Conservation (phyloP, 495 filamentous ascomycete species). For the Sordaria brevicollis region DNA sequence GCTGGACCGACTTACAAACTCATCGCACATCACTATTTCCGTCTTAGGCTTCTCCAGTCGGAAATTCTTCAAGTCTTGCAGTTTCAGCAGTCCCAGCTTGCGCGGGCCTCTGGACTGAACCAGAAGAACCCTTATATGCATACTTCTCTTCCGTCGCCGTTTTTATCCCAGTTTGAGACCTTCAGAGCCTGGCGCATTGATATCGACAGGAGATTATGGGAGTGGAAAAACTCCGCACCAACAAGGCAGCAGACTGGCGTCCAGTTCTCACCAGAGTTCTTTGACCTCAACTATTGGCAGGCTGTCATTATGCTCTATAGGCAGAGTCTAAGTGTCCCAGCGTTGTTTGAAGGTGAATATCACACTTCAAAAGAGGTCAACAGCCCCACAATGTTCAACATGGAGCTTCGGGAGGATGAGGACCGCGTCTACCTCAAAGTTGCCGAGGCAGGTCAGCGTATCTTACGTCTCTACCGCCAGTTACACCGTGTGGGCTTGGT, state of each 20-base stretch:
- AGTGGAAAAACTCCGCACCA: slow-evolving; percentile 82
- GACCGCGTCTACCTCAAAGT: slow-evolving; percentile 87
- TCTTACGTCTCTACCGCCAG: slow-evolving; percentile 81
- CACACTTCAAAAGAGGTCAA: slow-evolving; percentile 50
- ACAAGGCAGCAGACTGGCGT: slow-evolving; percentile 71
- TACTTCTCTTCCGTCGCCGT: slow-evolving; percentile 71
- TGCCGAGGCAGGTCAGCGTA: slow-evolving; percentile 87
- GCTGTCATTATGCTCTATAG: slow-evolving; percentile 95
- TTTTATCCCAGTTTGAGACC: slow-evolving; percentile 70
- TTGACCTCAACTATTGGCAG: slow-evolving; percentile 96
- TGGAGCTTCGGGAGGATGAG: slow-evolving; percentile 64
- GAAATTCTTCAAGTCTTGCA: slow-evolving; percentile 93
- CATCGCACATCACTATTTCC: slow-evolving; percentile 84
- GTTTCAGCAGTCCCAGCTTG: slow-evolving; percentile 68
- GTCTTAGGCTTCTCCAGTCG: slow-evolving; percentile 82
- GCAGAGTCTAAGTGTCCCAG: slow-evolving; percentile 81
- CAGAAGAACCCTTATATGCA: slow-evolving; percentile 61
- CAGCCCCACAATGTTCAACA: slow-evolving; percentile 36
- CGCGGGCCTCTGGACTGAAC: slow-evolving; percentile 46
- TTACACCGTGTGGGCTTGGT: slow-evolving; percentile 80
- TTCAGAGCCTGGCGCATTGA: slow-evolving; percentile 85
- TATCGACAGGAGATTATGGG: slow-evolving; percentile 69
- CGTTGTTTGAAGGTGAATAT: slow-evolving; percentile 69
- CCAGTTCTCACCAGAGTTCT: slow-evolving; percentile 71
- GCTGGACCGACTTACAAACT: slow-evolving; percentile 71